These are phyloP conservation scores for Fusarium nanum DNA, from an alignment of 2,329 filamentous ascomycete species.

Conservation along the genomic window DNA sequence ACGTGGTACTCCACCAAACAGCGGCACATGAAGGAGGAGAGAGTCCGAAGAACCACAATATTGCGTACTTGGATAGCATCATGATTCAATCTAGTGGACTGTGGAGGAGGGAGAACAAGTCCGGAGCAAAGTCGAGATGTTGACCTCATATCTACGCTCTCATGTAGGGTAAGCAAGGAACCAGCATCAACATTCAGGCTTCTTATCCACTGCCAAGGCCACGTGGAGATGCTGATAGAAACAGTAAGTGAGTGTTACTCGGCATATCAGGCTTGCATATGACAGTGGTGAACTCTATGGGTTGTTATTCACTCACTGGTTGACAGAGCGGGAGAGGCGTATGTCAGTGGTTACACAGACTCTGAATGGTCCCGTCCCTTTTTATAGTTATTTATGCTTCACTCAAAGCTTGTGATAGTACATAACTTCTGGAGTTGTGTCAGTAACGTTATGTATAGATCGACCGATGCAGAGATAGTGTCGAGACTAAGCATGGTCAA, in stretches of 20 bases:
- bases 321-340: constrained; percentile 36
- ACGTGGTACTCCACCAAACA: constrained; percentile 1
- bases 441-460: constrained; percentile 1
- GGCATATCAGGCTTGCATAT: constrained; percentile 17
- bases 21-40: background rate
- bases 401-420: background rate
- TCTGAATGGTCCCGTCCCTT: background rate
- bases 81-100: background rate
- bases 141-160: background rate
- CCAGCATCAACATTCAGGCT: background rate
- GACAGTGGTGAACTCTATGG: background rate
- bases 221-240: constrained; percentile 35
- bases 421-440: background rate
- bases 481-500: constrained; percentile 24
- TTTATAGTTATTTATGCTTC: constrained; percentile 12
- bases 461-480: constrained; percentile 37
- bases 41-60: constrained; percentile 7
- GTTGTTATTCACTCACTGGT: constrained; percentile 9
- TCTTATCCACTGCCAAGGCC: constrained; percentile 40
- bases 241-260: background rate
- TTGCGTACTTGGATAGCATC: background rate
- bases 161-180: constrained; percentile 10
- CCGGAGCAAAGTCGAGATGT: background rate
- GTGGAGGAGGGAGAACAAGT: background rate
- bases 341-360: constrained; percentile 5